Evolutionary conservation across 768 basidiomycete species (phyloP).

Genomic region (Boletus subparvulus): DNA sequence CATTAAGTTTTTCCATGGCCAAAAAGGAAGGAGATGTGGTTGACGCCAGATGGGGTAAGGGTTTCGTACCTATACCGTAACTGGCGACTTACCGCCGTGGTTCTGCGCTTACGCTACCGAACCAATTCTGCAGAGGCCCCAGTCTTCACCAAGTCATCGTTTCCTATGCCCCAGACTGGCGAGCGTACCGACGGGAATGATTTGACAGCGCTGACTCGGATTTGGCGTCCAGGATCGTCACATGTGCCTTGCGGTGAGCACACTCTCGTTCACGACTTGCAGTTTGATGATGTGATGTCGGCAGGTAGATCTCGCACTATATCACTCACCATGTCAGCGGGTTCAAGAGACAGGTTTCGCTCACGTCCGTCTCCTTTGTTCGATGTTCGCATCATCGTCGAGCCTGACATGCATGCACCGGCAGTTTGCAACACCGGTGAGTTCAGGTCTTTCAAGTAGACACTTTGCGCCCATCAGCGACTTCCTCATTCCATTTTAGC

Average conservation of each 20-base stretch:
- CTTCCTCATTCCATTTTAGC: constrained; percentile 34
- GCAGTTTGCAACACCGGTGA: constrained; percentile 40
- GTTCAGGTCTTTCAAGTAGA: constrained; percentile 7
- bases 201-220: background rate
- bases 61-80: no score
- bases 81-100: no score
- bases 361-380: constrained; percentile 51
- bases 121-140: constrained; percentile 9
- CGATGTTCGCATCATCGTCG: background rate
- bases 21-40: no score
- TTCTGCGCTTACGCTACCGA: no score
- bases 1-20: no score
- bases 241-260: constrained; percentile 59
- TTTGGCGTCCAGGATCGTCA: constrained; percentile 53
- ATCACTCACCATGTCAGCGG: constrained; percentile 57
- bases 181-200: constrained; percentile 16
- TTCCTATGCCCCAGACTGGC: constrained; percentile 81
- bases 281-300: background rate
- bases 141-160: constrained; percentile 23
- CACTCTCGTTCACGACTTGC: background rate
- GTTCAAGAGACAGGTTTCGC: constrained; percentile 75
- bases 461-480: background rate
- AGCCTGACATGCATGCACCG: constrained; percentile 17
- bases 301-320: constrained; percentile 56
- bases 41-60: no score